Base-by-base conservation (phyloP, 306 rosid species). In the Pterocarpus macrocarpus region DNA sequence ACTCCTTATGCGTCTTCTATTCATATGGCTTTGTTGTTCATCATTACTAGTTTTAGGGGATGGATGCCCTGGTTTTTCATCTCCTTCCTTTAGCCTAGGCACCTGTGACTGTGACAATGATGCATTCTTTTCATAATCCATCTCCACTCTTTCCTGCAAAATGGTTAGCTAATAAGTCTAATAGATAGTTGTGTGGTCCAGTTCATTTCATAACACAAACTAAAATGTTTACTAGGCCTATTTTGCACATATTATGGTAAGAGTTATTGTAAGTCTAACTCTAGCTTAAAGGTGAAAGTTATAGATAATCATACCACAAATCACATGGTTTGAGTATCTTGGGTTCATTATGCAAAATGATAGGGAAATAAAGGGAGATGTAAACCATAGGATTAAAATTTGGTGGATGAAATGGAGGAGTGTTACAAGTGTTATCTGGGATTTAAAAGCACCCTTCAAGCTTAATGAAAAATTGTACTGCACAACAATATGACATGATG, bases 1-100 rank as follows among this genome's bases (percentile, higher is more conserved):
- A 66, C 92, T 88, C 88, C 97, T 90, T 71, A 82, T 74, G 10
- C 83, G 87, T 69, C 90, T 90, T 81, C 77, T 81, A 65, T 69
- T 88, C 62, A 62, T 65, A 69, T 56, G 47, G 41, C 71, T 13
- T n/a, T 85, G 63, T 76, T 80, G 86, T 38, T 76, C 89, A 15
- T 76, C 84, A 39, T 62, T 63, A 75, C 83, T 78, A 50, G 81
- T 55, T 77, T 74, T 57, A 67, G 53, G 55, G 56, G 78, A 41
- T 47, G 83, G 75, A 22, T 73, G 75, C 5, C n/a, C 75, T 45
- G 35, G 55, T 5, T 69, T 78, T 76, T 81, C 88, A 11, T 78
- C 88, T 79, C 52, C 88, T 85, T 86, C 90, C 97, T 90, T 80
- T 34, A 14, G 36, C 76, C 70, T 44, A 53, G 73, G 45, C 63